phyloP scores from a whole-genome alignment of 1,284 basidiomycete genomes.

The Tylopilus sp. region DNA sequence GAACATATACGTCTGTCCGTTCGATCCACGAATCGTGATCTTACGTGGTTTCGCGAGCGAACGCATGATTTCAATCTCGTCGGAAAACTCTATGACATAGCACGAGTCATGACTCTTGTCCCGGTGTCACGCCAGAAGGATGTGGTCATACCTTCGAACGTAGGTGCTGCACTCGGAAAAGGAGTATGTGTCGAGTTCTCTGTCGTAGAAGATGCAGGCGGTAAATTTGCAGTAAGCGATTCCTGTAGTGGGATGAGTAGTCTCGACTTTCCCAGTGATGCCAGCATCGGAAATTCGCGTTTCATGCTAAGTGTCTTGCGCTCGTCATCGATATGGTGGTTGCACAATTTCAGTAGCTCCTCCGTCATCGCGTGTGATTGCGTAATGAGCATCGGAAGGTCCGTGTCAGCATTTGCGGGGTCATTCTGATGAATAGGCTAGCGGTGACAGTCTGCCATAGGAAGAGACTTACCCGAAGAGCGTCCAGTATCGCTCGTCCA shows the following conservation, averaged over 20 bases:
- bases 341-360: conserved; percentile 68
- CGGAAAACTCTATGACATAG: conserved; percentile 59
- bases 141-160: conserved; percentile 62
- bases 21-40: conserved; percentile 80
- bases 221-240: conserved; percentile 87
- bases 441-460: background rate
- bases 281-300: conserved; percentile 65
- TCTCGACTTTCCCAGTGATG: conserved; percentile 56
- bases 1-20: conserved; percentile 88
- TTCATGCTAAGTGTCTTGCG: conserved; percentile 56
- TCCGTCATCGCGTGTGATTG: conserved; percentile 63
- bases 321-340: conserved; percentile 53
- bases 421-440: conserved; percentile 35
- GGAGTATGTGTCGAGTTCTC: conserved; percentile 70
- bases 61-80: conserved; percentile 89
- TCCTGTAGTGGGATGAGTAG: conserved; percentile 92
- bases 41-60: conserved; percentile 94
- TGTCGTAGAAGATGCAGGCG: conserved; percentile 61
- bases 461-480: conserved; percentile 55
- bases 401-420: conserved; percentile 38
- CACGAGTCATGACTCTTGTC: no score
- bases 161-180: conserved; percentile 78
- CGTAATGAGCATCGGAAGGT: conserved; percentile 53
- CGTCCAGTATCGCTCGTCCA: conserved; percentile 64
- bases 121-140: background rate